A percentile compares a stretch with the other conserved stretches of the same genome.
Conservation (phyloP, 139 green algal genomes). For the Ulvella scutata region DNA sequence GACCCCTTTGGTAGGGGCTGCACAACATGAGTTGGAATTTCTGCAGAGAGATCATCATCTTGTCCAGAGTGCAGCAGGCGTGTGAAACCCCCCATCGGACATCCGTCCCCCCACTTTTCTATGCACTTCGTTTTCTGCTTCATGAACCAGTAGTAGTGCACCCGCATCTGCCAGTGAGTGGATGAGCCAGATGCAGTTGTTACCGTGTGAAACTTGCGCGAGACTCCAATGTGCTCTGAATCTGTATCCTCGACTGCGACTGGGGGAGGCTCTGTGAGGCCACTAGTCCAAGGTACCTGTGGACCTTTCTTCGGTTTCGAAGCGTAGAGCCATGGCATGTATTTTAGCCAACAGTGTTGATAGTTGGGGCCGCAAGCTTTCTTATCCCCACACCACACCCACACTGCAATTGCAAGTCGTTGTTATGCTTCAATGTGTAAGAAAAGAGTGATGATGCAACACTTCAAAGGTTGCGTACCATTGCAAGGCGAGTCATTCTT, state of each 20-base stretch:
- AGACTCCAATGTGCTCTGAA: not conserved
- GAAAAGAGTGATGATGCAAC: not conserved
- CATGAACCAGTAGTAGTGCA: slow-evolving; percentile 72
- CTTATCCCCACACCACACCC: slow-evolving; percentile 62
- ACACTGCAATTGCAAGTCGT: slow-evolving; percentile 38
- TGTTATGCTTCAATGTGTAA: not conserved
- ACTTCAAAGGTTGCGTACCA: slow-evolving; percentile 16
- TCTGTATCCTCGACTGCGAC: not conserved
- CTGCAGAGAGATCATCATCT: slow-evolving; percentile 83
- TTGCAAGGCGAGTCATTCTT: slow-evolving; percentile 48
- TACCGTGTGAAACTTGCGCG: slow-evolving; percentile 57
- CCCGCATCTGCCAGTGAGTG: slow-evolving; percentile 68
- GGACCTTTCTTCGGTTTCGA: slow-evolving; percentile 20
- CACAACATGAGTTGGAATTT: slow-evolving; percentile 89
- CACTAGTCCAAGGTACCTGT: slow-evolving; percentile 54
- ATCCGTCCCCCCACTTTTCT: slow-evolving; percentile 6
- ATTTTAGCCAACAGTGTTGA: slow-evolving; percentile 76
- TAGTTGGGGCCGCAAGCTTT: slow-evolving; percentile 31
- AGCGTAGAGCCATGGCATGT: slow-evolving; percentile 36
- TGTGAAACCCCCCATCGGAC: slow-evolving; percentile 86
- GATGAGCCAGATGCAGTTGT: slow-evolving; percentile 58
- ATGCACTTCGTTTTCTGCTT: slow-evolving; percentile 57
- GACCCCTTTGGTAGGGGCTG: slow-evolving; percentile 58
- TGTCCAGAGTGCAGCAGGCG: slow-evolving; percentile 79
- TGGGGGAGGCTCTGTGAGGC: slow-evolving; percentile 6